Conservation (phyloP, 176 grass and related monocot genomes). For the Typha latifolia region DNA sequence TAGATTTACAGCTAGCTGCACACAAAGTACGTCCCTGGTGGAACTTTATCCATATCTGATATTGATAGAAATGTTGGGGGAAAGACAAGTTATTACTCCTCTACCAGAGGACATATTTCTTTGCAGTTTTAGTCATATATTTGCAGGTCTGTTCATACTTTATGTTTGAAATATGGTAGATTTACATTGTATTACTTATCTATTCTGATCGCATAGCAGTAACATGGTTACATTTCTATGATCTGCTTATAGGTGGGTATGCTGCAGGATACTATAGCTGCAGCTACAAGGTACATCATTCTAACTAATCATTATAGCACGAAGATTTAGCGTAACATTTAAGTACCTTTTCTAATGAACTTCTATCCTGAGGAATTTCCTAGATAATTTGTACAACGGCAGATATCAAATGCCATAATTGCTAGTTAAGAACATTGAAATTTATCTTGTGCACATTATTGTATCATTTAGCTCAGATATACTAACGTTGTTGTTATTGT, state of each 20-base stretch:
- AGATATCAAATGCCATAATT: no score
- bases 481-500: no score
- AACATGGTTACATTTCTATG: slow-evolving; percentile 3
- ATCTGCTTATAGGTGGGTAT: slow-evolving; percentile 60
- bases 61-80: slow-evolving; percentile 69
- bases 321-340: no score
- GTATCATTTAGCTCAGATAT: no score
- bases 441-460: no score
- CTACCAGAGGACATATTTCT: slow-evolving; percentile 82
- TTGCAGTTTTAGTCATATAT: slow-evolving; percentile 93
- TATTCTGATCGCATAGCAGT: background rate
- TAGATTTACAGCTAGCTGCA: slow-evolving; percentile 91
- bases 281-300: slow-evolving; percentile 81
- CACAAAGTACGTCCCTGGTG: slow-evolving; percentile 65
- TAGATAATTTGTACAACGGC: no score
- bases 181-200: background rate
- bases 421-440: no score
- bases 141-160: slow-evolving; percentile 56
- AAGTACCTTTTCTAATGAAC: no score
- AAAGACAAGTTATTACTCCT: slow-evolving; percentile 71
- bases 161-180: background rate
- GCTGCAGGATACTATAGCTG: slow-evolving; percentile 98
- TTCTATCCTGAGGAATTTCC: no score
- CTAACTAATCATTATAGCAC: background rate
- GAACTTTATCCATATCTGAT: slow-evolving; percentile 55